Evolutionary conservation across 306 rosid genomes (phyloP), one percentile per base, ranked within the genome.

Genomic region (Pachyrhizus erosus): DNA sequence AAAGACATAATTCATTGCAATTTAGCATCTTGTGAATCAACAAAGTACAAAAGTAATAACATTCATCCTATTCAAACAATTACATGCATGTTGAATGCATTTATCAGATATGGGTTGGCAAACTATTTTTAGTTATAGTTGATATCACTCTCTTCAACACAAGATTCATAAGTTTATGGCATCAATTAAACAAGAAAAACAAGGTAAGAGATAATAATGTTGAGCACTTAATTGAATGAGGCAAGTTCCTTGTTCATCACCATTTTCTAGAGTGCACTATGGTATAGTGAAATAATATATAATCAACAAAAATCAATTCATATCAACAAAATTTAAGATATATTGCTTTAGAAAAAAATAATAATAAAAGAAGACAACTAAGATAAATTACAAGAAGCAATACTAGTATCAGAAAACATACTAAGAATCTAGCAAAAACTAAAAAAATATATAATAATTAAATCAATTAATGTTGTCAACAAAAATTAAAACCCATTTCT

Each of bases 121-220:
- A 77, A 78, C 87, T 49, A 86, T 76, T 66, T 24, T 73, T 83
- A 4, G 78, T 75, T 73, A 92, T 69, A 69, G 88, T 60, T 23
- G 91, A 87, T 29, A 86, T 87, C 92, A 92, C 86, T 20, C 67
- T 80, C 88, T 79, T 83, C 85, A 92, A 76, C 39, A 87, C 92
- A 61, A 87, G 90, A 75, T 69, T 77, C 88, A 88, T 81, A 70
- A 92, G 92, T 84, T 85, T 70, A 80, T 84, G 90, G 88, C 92
- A 83, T 70, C 83, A 88, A 76, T 86, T 89, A 82, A 94, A 92
- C 88, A 94, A 77, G 86, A 88, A 71, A 88, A 91, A 70, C 97
- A 94, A 73, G 98, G 98, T 24, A 85, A 64, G 52, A 89, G 61
- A 84, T 88, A 92, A 84, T 87, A 87, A 64, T 14, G 77, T 45